phyloP scores from a whole-genome alignment of 1,284 basidiomycete species.

The Naganishia cerealis region DNA sequence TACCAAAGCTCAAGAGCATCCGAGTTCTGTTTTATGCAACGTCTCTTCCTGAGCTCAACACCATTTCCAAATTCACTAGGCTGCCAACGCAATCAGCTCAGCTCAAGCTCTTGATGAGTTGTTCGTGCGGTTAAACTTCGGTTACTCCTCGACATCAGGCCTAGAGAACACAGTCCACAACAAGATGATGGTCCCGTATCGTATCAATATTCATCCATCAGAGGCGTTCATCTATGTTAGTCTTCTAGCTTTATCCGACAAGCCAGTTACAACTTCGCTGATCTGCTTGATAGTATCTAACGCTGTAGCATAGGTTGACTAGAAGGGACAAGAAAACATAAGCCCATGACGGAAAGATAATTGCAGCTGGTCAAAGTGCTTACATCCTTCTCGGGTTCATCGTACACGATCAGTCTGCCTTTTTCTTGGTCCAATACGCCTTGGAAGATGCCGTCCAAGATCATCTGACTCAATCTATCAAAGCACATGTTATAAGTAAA shows the following conservation, averaged over 20 bases:
- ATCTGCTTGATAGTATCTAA: conserved; percentile 87
- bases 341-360: conserved; percentile 23
- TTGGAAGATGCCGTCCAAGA: conserved; percentile 89
- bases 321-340: conserved; percentile 19
- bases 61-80: too few relatives aligned
- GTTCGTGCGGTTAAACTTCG: background rate
- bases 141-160: background rate
- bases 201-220: background rate
- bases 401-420: conserved; percentile 86
- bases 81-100: too few relatives aligned
- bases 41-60: too few relatives aligned
- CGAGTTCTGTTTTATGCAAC: background rate
- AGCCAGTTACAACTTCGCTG: conserved; percentile 82
- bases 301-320: conserved; percentile 82
- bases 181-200: background rate
- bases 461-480: conserved; percentile 89
- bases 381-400: conserved; percentile 78
- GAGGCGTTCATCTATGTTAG: background rate
- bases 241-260: conserved; percentile 75
- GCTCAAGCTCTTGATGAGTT: too few relatives aligned
- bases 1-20: background rate
- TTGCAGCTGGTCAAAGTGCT: conserved; percentile 45
- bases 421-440: conserved; percentile 94
- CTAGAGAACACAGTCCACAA: too few relatives aligned
- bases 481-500: too few relatives aligned